A percentile compares a stretch with the other conserved stretches of the same genome.
Evolutionary conservation across 2,329 filamentous ascomycete species (phyloP).

Genomic region (Exserohilum turcica): DNA sequence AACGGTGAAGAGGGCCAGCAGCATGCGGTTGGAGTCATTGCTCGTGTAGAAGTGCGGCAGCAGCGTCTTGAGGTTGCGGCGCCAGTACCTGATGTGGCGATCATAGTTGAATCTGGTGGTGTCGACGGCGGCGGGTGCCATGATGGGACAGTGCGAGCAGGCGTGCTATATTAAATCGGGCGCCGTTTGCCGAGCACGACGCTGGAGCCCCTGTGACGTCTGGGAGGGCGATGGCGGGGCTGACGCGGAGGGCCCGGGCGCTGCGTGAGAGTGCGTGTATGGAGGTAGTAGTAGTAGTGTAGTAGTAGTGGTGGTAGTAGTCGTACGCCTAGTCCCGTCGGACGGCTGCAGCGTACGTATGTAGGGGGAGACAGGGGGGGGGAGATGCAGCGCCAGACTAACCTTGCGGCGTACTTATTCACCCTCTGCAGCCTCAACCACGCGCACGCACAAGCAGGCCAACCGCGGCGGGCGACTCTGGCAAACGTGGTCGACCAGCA

Average conservation of each 20-base stretch:
- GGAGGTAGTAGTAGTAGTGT: not conserved
- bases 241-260: conserved; percentile 4
- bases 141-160: conserved; percentile 14
- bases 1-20: conserved; percentile 86
- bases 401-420: not conserved
- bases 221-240: conserved; percentile 14
- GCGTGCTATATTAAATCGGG: conserved; percentile 9
- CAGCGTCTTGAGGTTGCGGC: conserved; percentile 79
- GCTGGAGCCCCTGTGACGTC: conserved; percentile 6
- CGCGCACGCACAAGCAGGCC: not conserved
- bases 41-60: conserved; percentile 83
- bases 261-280: not conserved
- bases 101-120: conserved; percentile 40
- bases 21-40: conserved; percentile 89
- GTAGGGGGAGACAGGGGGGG: not conserved
- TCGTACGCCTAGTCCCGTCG: too few relatives aligned
- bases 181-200: conserved; percentile 11
- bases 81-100: conserved; percentile 86
- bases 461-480: not conserved
- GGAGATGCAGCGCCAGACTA: not conserved
- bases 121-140: conserved; percentile 27
- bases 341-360: conserved; percentile 2
- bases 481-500: not conserved
- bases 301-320: too few relatives aligned
- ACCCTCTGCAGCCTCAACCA: not conserved